Evolutionary conservation across 1,139 yeast species (phyloP).

Genomic region (Candida sanyaensis): DNA sequence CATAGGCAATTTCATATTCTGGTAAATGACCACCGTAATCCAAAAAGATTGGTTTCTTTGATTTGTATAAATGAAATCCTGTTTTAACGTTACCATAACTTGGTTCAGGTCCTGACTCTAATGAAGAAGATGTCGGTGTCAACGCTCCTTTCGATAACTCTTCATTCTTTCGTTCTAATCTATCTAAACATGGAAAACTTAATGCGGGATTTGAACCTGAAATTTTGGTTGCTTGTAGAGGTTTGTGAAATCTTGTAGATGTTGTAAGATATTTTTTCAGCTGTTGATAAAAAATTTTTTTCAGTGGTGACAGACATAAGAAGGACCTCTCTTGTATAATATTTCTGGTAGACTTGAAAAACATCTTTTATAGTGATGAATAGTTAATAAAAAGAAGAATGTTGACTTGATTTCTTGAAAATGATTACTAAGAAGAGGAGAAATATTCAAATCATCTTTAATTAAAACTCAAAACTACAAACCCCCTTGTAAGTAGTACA

Average conservation of each 20-base stretch:
- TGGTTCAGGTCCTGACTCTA: slow-evolving; percentile 84
- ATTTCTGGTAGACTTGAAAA: neutral
- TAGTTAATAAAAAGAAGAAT: neutral
- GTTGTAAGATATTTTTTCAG: neutral
- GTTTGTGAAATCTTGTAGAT: slow-evolving; percentile 4
- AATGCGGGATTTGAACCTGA: slow-evolving; percentile 58
- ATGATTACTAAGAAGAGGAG: neutral
- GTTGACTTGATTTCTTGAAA: neutral
- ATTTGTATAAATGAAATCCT: slow-evolving; percentile 63
- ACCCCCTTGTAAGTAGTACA: too few species aligned
- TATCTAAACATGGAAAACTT: slow-evolving; percentile 86
- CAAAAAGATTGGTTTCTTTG: slow-evolving; percentile 60
- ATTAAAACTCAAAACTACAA: neutral
- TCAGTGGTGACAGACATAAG: neutral
- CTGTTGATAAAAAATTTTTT: neutral
- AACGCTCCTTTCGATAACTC: slow-evolving; percentile 31
- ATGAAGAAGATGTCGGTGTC: slow-evolving; percentile 17
- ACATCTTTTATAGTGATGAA: neutral
- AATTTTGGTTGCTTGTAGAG: slow-evolving; percentile 13
- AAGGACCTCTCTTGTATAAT: neutral
- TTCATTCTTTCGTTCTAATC: slow-evolving; percentile 61
- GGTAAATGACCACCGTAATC: slow-evolving; percentile 85
- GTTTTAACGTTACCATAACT: slow-evolving; percentile 69
- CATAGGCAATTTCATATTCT: slow-evolving; percentile 80
- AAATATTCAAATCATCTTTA: neutral